phyloP scores from a whole-genome alignment of 1,139 yeast species.

The Magnusiomyces tetraspermus region DNA sequence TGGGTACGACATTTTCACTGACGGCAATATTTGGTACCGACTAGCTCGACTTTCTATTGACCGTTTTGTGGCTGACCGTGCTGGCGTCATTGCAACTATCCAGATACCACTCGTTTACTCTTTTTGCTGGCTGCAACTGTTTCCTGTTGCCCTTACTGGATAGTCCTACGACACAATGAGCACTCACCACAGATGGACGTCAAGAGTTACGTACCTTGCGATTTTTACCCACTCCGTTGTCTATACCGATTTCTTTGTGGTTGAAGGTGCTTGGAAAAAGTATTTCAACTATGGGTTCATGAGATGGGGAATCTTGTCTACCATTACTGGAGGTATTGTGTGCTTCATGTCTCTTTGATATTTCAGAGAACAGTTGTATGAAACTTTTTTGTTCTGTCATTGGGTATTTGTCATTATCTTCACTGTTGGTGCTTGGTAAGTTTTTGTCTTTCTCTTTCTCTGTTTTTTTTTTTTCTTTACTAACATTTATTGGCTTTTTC shows the following conservation, averaged over 20 bases:
- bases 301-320: conserved; percentile 48
- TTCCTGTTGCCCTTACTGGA: conserved; percentile 46
- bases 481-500: no score
- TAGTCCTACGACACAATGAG: conserved; percentile 53
- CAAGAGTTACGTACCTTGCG: conserved; percentile 45
- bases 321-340: conserved; percentile 36
- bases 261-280: conserved; percentile 8
- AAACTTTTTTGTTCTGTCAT: conserved; percentile 54
- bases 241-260: conserved; percentile 20
- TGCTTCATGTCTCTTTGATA: conserved; percentile 40
- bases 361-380: conserved; percentile 53
- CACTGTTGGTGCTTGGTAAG: conserved; percentile 36
- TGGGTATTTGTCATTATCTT: conserved; percentile 38
- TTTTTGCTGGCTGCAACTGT: conserved; percentile 57
- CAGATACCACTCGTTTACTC: conserved; percentile 43
- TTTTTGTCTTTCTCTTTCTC: no score
- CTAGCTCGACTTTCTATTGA: conserved; percentile 34
- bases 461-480: no score
- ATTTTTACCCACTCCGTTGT: conserved; percentile 34
- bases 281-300: conserved; percentile 16
- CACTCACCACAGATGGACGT: conserved; percentile 51
- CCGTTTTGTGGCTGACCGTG: conserved; percentile 50
- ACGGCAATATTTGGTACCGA: conserved; percentile 28
- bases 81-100: conserved; percentile 38
- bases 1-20: conserved; percentile 35